These are phyloP conservation scores for Globisporangium emineosum DNA, from an alignment of 352 stramenopile genomes.

Conservation along the genomic window DNA sequence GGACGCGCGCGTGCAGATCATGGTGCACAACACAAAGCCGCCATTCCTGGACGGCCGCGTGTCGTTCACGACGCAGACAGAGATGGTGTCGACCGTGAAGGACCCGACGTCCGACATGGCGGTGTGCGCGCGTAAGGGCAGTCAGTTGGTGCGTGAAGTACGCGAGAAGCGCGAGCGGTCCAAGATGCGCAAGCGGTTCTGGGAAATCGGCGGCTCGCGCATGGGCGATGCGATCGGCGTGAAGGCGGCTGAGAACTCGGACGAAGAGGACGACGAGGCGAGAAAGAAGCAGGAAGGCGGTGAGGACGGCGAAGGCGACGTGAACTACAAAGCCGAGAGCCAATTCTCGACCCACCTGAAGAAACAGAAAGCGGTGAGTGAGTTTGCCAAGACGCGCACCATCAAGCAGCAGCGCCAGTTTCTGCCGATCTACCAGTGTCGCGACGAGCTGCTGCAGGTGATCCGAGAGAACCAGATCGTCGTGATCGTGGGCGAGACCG, in stretches of 20 bases:
- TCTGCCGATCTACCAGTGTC: conserved; percentile 94
- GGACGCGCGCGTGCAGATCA: conserved; percentile 93
- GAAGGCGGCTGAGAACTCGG: conserved; percentile 50
- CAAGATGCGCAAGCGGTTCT: conserved; percentile 98
- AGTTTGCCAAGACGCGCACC: conserved; percentile 96
- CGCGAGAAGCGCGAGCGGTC: conserved; percentile 73
- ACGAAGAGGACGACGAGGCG: conserved; percentile 57
- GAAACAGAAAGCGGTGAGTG: conserved; percentile 86
- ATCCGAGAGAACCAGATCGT: conserved; percentile 98
- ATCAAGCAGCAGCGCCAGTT: conserved; percentile 96
- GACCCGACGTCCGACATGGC: conserved; percentile 96
- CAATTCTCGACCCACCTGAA: conserved; percentile 95
- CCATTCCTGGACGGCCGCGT: conserved; percentile 95
- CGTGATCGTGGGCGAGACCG: conserved; percentile 98
- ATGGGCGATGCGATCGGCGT: conserved; percentile 97
- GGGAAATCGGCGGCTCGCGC: conserved; percentile 95
- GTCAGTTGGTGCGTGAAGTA: conserved; percentile 74
- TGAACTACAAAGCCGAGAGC: conserved; percentile 94
- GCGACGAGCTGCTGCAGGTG: conserved; percentile 95
- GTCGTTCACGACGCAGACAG: conserved; percentile 93
- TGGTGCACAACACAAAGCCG: conserved; percentile 98
- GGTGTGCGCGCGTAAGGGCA: conserved; percentile 93
- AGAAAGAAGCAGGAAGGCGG: conserved; percentile 20
- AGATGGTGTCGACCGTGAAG: conserved; percentile 95
- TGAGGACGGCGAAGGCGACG: conserved; percentile 41